phyloP scores from a whole-genome alignment of 176 grass and related monocot genomes.

The Oryza coarctata region DNA sequence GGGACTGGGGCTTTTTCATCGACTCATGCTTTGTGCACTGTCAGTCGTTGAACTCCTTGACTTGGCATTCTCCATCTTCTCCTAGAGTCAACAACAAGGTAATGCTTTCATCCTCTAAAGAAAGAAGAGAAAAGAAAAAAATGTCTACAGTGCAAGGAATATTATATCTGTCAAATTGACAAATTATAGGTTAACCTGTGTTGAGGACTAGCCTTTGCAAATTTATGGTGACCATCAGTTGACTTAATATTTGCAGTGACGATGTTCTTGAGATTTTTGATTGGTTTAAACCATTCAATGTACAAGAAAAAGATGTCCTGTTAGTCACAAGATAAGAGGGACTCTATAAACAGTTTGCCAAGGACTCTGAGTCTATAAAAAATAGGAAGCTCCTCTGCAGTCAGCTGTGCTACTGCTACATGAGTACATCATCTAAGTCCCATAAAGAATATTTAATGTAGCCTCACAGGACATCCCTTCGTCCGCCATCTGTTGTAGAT shows the following conservation, averaged over 20 bases:
- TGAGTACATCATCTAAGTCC: background rate
- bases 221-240: background rate
- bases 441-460: background rate
- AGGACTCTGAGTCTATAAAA: background rate
- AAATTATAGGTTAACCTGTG: background rate
- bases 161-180: background rate
- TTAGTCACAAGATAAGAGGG: background rate
- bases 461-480: background rate
- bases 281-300: background rate
- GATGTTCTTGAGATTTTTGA: background rate
- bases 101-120: background rate
- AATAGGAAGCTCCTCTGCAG: background rate
- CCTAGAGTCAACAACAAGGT: constrained; percentile 74
- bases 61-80: constrained; percentile 66
- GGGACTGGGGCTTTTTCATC: constrained; percentile 66
- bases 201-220: background rate
- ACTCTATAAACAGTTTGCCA: background rate
- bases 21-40: constrained; percentile 82
- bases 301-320: background rate
- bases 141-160: background rate
- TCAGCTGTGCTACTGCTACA: background rate
- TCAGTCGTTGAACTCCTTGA: constrained; percentile 51
- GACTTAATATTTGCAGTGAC: constrained; percentile 4
- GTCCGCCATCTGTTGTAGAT: background rate
- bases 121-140: background rate